Conservation (phyloP, 2,329 filamentous ascomycete genomes). For the Sporothrix pallida region DNA sequence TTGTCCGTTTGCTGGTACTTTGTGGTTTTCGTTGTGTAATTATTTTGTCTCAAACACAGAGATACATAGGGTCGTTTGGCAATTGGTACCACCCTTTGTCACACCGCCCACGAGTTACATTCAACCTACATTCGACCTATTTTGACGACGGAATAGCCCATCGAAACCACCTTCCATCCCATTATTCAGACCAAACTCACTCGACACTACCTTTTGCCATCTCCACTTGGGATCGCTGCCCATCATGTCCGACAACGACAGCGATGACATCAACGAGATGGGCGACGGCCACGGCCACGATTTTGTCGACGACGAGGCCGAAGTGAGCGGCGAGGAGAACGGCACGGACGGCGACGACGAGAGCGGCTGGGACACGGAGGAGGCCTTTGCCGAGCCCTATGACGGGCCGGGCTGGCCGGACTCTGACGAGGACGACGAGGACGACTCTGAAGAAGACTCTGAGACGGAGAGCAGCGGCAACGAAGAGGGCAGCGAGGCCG, state of each 20-base stretch:
- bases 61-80: background rate
- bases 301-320: slow-evolving; percentile 2
- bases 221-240: background rate
- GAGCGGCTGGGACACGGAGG: background rate
- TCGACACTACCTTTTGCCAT: too few relatives aligned
- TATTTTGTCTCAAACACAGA: background rate
- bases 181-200: background rate
- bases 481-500: too few relatives aligned
- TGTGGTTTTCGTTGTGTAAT: background rate
- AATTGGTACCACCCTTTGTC: background rate
- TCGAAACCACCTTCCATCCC: background rate
- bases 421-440: background rate
- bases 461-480: background rate
- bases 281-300: background rate
- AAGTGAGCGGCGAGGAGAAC: background rate
- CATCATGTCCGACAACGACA: slow-evolving; percentile 10
- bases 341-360: slow-evolving; percentile 6
- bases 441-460: slow-evolving; percentile 11
- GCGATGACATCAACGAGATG: background rate
- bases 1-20: too few relatives aligned
- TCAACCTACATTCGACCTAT: too few relatives aligned
- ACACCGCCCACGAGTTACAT: background rate
- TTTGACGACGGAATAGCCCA: too few relatives aligned
- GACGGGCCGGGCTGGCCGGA: background rate
- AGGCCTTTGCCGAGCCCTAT: background rate